A percentile compares a stretch with the other conserved stretches of the same genome.
Evolutionary conservation across 257 asterid genomes (phyloP).

Genomic region (Primulina tabacum): DNA sequence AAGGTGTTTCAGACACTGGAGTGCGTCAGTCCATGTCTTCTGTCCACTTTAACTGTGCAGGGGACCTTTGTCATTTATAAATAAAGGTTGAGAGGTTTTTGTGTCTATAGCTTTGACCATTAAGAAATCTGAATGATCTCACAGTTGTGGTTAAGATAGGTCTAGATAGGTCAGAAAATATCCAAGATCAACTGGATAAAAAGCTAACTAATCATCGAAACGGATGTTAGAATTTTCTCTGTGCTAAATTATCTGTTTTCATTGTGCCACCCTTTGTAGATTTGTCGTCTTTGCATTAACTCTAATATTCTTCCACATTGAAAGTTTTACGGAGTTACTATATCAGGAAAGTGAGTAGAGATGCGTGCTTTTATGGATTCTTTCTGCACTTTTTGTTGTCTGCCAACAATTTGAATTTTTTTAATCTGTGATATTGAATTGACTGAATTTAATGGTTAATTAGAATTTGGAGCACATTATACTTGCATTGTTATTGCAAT

Average conservation of each 20-base stretch:
- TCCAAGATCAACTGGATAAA: neutral
- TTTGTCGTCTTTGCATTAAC: neutral
- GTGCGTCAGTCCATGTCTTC: neutral
- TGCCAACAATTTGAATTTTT: conserved; percentile 6
- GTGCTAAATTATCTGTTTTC: conserved; percentile 3
- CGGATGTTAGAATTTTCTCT: neutral
- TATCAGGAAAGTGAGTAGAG: neutral
- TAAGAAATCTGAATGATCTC: neutral
- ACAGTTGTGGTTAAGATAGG: neutral
- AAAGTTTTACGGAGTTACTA: conserved; percentile 11
- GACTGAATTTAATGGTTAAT: conserved; percentile 16
- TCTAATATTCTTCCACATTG: neutral
- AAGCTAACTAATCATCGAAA: neutral
- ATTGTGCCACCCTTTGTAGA: neutral
- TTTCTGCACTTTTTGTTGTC: neutral
- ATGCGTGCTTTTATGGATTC: conserved; percentile 13
- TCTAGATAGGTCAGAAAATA: neutral
- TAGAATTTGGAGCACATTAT: conserved; percentile 1
- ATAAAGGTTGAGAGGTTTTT: neutral
- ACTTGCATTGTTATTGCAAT: conserved; percentile 7
- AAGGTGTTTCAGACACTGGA: neutral
- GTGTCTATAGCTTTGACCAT: neutral
- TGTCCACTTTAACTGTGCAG: neutral
- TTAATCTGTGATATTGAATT: neutral
- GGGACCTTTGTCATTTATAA: neutral